Evolutionary conservation across 805 yeast species (phyloP), one percentile per base, ranked within the genome.

Genomic region (Yarrowia sp.): DNA sequence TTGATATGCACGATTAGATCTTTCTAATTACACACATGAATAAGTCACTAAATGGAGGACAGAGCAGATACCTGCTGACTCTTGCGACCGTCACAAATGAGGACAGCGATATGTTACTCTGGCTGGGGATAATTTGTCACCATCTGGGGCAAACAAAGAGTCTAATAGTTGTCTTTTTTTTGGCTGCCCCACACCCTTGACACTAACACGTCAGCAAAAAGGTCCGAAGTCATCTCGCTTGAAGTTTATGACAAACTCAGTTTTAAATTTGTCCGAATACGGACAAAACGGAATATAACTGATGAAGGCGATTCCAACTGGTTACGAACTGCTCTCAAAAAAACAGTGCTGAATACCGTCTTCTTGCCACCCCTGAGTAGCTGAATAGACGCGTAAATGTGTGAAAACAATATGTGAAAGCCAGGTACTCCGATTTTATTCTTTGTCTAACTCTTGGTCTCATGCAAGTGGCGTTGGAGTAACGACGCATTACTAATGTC

Each of bases 181-280:
- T 51, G 58, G 40, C 41, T 51, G 41, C 41, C n/a, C 52, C 9
- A 12, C 38, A 49, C 40, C 28, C 58, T 26, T 33, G 41, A 33
- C 41, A 16, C 58, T 33, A 51, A 49, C 58, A 51, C 58, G 58
- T 51, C 58, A 51, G 40, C 58, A 35, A 22, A 22, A 33, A 22
- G 54, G 38, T 4, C 41, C 32, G n/a, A 51, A 35, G 40, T 51
- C 58, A 51, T 51, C 58, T 51, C 58, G 32, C 40, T 51, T n/a
- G 58, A 16, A 51, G 41, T 28, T 51, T 16, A 22, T 51, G 11
- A 8, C 40, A 35, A 51, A 33, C 58, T 35, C 22, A 22, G 32
- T 51, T 51, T 51, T 41, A 32, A 51, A 51, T 33, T 49, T 33
- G 58, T 33, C 58, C 58, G 58, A 33, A 51, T 51, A 33, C 32